Evolutionary conservation across 73 alveolate genomes (phyloP).

Genomic region (Urostyla sp.): DNA sequence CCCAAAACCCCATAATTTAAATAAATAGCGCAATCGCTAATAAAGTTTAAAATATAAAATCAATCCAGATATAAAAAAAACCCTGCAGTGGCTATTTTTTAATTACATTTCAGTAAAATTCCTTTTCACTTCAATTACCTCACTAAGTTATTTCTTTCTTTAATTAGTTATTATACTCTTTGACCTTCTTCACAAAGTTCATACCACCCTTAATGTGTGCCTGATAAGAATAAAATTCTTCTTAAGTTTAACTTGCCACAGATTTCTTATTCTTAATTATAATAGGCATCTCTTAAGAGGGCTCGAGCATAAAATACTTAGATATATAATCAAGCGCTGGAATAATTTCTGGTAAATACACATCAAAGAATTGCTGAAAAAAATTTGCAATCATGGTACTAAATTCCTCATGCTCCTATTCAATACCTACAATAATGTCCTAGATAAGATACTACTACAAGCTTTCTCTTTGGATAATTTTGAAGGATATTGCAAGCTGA

Average conservation of each 20-base stretch:
- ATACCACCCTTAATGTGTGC: conserved; percentile 55
- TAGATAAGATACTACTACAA: conserved; percentile 5
- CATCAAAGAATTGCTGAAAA: background rate
- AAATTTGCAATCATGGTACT: conserved; percentile 10
- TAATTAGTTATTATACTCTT: background rate
- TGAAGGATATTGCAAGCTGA: conserved; percentile 23
- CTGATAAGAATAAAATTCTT: conserved; percentile 37
- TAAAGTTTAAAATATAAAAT: too few relatives aligned
- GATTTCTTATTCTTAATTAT: conserved; percentile 10
- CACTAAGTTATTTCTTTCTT: too few relatives aligned
- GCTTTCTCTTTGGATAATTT: background rate
- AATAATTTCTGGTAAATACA: conserved; percentile 9
- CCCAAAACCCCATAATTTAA: too few relatives aligned
- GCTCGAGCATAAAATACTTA: conserved; percentile 19
- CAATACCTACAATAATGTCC: conserved; percentile 3
- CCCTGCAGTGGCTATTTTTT: too few relatives aligned
- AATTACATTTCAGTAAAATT: too few relatives aligned
- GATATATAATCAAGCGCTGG: conserved; percentile 13
- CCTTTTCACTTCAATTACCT: too few relatives aligned
- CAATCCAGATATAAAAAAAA: too few relatives aligned
- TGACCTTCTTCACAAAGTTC: conserved; percentile 14
- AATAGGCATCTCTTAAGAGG: background rate
- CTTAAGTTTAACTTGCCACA: conserved; percentile 29
- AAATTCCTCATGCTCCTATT: conserved; percentile 32
- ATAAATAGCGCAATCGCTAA: too few relatives aligned